These are phyloP conservation scores for Boletus albobrunnescens DNA, from an alignment of 1,284 basidiomycete species.

Conservation along the genomic window DNA sequence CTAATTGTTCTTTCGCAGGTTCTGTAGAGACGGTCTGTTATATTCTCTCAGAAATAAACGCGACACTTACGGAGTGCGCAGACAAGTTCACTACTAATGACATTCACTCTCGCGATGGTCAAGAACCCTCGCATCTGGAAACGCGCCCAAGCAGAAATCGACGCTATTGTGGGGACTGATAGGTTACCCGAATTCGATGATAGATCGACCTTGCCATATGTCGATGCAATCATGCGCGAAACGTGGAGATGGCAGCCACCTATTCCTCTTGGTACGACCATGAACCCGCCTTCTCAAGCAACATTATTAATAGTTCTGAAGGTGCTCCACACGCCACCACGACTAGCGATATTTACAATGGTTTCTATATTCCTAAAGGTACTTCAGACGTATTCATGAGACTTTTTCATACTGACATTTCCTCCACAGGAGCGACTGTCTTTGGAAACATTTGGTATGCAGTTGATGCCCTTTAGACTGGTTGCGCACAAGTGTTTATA, in stretches of 20 bases:
- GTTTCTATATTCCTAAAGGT: slow-evolving; percentile 1
- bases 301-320: not conserved
- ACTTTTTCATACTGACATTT: not conserved
- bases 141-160: slow-evolving; percentile 15
- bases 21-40: slow-evolving; percentile 16
- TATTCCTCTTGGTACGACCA: no score
- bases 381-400: not conserved
- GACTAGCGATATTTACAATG: not conserved
- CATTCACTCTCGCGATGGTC: slow-evolving; percentile 36
- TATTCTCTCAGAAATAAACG: no score
- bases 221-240: slow-evolving; percentile 37
- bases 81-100: slow-evolving; percentile 3
- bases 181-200: slow-evolving; percentile 32
- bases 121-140: slow-evolving; percentile 30
- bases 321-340: not conserved
- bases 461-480: no score
- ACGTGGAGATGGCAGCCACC: slow-evolving; percentile 22
- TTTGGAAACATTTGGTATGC: slow-evolving; percentile 11
- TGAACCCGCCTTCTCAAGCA: no score
- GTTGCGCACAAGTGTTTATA: no score
- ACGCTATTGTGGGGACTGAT: slow-evolving; percentile 33
- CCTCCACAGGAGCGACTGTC: slow-evolving; percentile 7
- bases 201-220: not conserved
- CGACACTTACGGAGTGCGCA: not conserved
- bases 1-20: not conserved